These are phyloP conservation scores for Xylaria curta DNA, from an alignment of 495 filamentous ascomycete genomes.

Conservation along the genomic window DNA sequence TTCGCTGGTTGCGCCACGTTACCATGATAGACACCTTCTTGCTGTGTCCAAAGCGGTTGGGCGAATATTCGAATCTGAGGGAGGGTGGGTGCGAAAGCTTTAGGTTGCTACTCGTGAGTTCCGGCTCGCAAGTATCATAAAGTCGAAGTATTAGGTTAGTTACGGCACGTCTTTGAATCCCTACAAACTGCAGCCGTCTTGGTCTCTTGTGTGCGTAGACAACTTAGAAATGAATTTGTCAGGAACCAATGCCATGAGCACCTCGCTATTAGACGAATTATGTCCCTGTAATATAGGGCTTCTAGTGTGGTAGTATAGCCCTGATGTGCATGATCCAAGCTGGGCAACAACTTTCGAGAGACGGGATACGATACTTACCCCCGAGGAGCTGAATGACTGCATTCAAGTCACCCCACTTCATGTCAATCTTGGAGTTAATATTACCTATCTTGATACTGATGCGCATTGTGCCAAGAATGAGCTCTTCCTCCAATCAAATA, in stretches of 20 bases:
- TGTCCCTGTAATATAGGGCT: neutral
- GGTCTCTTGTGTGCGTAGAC: neutral
- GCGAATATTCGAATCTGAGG: slow-evolving; percentile 49
- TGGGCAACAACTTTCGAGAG: neutral
- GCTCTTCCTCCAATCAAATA: neutral
- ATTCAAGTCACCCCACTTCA: slow-evolving; percentile 1
- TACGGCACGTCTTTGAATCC: neutral
- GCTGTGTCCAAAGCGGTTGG: slow-evolving; percentile 48
- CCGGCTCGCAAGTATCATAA: neutral
- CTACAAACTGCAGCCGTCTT: neutral
- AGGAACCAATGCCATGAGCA: neutral
- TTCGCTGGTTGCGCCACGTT: slow-evolving; percentile 52
- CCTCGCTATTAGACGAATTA: neutral
- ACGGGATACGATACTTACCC: neutral
- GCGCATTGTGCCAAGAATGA: neutral
- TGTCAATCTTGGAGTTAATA: neutral
- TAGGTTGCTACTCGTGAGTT: neutral
- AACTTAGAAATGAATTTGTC: neutral
- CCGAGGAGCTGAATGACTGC: neutral
- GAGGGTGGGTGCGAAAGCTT: slow-evolving; percentile 43
- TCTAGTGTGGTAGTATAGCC: neutral
- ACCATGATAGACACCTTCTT: slow-evolving; percentile 53
- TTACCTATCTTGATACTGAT: neutral
- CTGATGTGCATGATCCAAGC: neutral
- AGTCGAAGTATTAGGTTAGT: neutral